A percentile compares a stretch with the other conserved stretches of the same genome.
These are phyloP conservation scores for Coriolopsis trogii DNA, from an alignment of 1,284 basidiomycete genomes.

Conservation along the genomic window DNA sequence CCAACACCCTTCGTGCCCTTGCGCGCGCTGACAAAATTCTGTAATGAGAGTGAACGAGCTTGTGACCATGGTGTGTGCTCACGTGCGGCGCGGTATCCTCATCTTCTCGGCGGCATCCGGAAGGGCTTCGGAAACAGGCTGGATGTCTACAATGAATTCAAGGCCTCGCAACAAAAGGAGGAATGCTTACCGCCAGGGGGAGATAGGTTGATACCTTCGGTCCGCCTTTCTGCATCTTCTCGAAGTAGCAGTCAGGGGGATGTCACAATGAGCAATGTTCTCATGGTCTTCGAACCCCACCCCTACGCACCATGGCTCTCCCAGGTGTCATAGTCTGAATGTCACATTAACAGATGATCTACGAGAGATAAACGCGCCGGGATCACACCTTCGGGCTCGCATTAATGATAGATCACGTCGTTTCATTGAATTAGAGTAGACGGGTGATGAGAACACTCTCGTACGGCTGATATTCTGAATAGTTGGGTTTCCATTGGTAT, in stretches of 20 bases:
- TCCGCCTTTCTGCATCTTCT: slow-evolving; percentile 33
- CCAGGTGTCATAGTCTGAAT: slow-evolving; percentile 44
- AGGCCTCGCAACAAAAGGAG: no score
- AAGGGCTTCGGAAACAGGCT: slow-evolving; percentile 20
- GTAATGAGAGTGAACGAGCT: not conserved
- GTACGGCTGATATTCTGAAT: not conserved
- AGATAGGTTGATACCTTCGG: slow-evolving; percentile 26
- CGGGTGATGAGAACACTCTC: not conserved
- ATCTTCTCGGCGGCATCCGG: slow-evolving; percentile 23
- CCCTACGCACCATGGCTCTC: slow-evolving; percentile 38
- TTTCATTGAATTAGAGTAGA: slow-evolving; percentile 16
- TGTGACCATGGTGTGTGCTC: no score
- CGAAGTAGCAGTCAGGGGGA: slow-evolving; percentile 32
- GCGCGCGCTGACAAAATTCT: slow-evolving; percentile 38
- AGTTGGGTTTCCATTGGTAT: slow-evolving; percentile 13
- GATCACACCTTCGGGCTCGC: slow-evolving; percentile 21
- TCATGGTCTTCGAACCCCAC: slow-evolving; percentile 39
- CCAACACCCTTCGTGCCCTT: slow-evolving; percentile 32
- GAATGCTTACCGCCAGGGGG: slow-evolving; percentile 12
- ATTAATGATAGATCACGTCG: slow-evolving; percentile 22
- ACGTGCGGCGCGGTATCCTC: slow-evolving; percentile 30
- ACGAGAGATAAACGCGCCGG: not conserved
- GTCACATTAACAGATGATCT: not conserved
- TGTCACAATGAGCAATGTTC: slow-evolving; percentile 23
- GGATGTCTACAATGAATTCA: not conserved